A percentile compares a stretch with the other conserved stretches of the same genome.
Conservation (phyloP, 495 filamentous ascomycete species). For the Neurospora sp. region DNA sequence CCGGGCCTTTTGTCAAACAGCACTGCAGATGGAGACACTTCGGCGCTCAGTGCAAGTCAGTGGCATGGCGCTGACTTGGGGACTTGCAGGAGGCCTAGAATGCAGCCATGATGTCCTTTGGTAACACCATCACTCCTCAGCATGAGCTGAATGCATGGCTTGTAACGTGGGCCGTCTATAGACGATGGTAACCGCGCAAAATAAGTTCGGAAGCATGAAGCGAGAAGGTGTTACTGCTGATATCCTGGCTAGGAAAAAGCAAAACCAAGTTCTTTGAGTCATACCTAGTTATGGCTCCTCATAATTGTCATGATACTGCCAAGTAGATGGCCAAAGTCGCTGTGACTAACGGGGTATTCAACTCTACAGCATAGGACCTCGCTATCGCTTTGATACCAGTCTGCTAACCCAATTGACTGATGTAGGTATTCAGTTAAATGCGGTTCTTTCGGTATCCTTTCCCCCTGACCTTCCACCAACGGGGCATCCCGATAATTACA, state of each 20-base stretch:
- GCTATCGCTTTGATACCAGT: too few species aligned
- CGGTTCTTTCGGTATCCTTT: too few species aligned
- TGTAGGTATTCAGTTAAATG: too few species aligned
- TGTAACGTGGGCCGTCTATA: neutral
- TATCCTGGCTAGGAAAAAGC: neutral
- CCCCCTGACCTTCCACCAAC: too few species aligned
- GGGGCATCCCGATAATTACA: too few species aligned
- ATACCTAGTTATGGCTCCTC: neutral
- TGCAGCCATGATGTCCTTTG: neutral
- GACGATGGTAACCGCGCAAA: too few species aligned
- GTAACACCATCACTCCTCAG: neutral
- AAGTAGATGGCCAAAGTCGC: too few species aligned
- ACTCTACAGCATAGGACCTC: too few species aligned
- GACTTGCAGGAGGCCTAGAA: neutral
- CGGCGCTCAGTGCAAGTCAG: neutral
- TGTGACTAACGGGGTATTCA: too few species aligned
- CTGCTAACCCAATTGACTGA: too few species aligned
- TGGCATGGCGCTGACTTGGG: neutral
- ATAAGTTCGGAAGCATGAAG: neutral
- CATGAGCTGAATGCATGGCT: neutral
- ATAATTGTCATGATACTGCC: too few species aligned
- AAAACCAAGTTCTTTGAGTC: neutral
- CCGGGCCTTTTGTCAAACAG: neutral
- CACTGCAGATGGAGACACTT: neutral
- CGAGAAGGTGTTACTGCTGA: neutral